Evolutionary conservation across 495 filamentous ascomycete genomes (phyloP), one percentile per base, ranked within the genome.

Genomic region (Cenococcum geophilum): DNA sequence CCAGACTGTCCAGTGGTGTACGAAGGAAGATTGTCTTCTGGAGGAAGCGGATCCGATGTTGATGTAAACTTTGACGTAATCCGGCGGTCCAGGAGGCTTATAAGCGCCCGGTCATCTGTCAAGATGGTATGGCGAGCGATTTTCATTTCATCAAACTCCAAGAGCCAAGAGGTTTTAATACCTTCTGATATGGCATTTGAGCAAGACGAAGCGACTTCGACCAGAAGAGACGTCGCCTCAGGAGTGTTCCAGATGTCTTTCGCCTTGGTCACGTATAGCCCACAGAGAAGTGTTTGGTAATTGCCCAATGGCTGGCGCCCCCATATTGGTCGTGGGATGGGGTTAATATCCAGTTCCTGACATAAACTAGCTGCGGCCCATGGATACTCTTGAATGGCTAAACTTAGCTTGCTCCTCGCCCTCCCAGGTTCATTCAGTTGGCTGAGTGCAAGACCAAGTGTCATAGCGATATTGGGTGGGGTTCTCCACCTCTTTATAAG

Each of bases 171-270:
- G 62, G 35, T 36, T 63, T 49, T 6, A 60, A 60, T 32, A 71
- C 75, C 37, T 70, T 67, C 3, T 80, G 75, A 11, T 59, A 32
- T 27, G 6, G 16, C 4, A 16, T 57, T 27, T 32, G 82, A 83
- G 27, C 84, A 78, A 32, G 86, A 67, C 5, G 65, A 70, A 18
- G 69, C 89, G 18, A 88, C 82, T 64, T 91, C 85, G 25, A 86
- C 79, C 1, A 98, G 79, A 4, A 97, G 73, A 27, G 81, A 76
- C 0, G 81, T 82, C 9, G 84, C 81, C 65, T 89, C 84, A 0
- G 91, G 82, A 1, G 86, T 90, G 61, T 89, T 90, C 95, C 95
- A 99, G 16, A 97, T 78, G 68, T 95, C 89, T 68, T 92, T 93
- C 2, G 89, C 82, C 34, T 86, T 83, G 22, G 83, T 75, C 40